Percentiles rank a stretch among this genome's conserved stretches.
phyloP scores from a whole-genome alignment of 352 stramenopile genomes.

The Pythium myriotylum region DNA sequence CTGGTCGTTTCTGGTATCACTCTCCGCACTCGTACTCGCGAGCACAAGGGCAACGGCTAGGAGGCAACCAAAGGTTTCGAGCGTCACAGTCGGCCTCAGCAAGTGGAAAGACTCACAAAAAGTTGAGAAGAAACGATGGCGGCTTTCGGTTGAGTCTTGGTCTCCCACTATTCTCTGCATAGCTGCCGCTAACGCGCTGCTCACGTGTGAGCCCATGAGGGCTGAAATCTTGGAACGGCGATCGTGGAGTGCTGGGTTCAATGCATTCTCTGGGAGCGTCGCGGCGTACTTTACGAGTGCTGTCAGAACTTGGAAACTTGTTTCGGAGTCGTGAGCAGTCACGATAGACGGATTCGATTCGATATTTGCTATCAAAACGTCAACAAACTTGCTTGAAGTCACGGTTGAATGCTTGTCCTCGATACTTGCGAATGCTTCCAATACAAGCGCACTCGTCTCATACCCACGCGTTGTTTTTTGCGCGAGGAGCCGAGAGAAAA shows the following conservation, averaged over 20 bases:
- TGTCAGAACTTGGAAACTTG: slow-evolving; percentile 48
- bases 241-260: not conserved
- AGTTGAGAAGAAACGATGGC: slow-evolving; percentile 50
- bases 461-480: slow-evolving; percentile 17
- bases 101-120: slow-evolving; percentile 60
- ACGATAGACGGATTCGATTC: slow-evolving; percentile 12
- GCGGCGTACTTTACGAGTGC: slow-evolving; percentile 52
- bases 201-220: slow-evolving; percentile 31
- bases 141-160: slow-evolving; percentile 10
- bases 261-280: slow-evolving; percentile 3
- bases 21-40: not conserved
- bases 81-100: slow-evolving; percentile 43
- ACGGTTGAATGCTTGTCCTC: slow-evolving; percentile 26
- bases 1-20: not conserved
- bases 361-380: slow-evolving; percentile 33
- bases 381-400: slow-evolving; percentile 30
- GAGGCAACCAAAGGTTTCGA: slow-evolving; percentile 68
- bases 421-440: slow-evolving; percentile 24
- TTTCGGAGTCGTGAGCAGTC: slow-evolving; percentile 6
- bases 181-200: slow-evolving; percentile 36
- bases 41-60: slow-evolving; percentile 52
- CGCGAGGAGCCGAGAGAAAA: slow-evolving; percentile 16
- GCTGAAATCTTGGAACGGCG: slow-evolving; percentile 13
- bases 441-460: slow-evolving; percentile 17
- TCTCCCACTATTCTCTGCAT: slow-evolving; percentile 46